These are phyloP conservation scores for Trichoderma pleuroti DNA, from an alignment of 2,329 filamentous ascomycete genomes.

Conservation along the genomic window DNA sequence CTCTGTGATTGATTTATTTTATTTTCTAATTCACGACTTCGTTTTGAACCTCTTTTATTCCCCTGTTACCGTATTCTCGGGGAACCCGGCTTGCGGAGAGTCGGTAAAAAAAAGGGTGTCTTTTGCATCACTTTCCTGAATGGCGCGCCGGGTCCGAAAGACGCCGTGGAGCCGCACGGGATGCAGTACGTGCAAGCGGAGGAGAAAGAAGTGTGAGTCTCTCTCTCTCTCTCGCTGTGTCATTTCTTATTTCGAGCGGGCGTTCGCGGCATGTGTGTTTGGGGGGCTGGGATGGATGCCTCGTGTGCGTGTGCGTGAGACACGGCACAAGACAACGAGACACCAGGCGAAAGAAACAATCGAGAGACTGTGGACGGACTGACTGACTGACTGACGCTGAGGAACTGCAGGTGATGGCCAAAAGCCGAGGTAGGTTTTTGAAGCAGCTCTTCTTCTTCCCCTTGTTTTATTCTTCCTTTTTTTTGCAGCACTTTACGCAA, in stretches of 20 bases:
- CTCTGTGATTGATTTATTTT: not conserved
- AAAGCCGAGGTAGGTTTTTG: conserved; percentile 12
- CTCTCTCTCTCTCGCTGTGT: not conserved
- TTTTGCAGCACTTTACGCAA: not conserved
- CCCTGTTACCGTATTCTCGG: not conserved
- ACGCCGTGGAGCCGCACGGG: conserved; percentile 18
- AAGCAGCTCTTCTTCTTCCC: not conserved
- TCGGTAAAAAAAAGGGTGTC: not conserved
- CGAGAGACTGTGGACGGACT: not conserved
- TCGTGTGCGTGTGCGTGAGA: not conserved
- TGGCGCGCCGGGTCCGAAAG: conserved; percentile 15
- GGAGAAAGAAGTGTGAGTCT: conserved; percentile 16
- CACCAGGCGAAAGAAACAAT: not conserved
- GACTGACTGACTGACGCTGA: conserved; percentile 1
- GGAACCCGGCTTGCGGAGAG: not conserved
- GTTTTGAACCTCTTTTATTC: not conserved
- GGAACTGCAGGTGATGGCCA: conserved; percentile 11
- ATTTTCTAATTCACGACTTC: not conserved
- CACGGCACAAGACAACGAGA: not conserved
- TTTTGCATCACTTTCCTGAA: not conserved
- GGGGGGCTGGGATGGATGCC: not conserved
- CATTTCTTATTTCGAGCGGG: not conserved
- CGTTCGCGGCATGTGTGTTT: not conserved
- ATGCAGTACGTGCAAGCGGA: conserved; percentile 14
- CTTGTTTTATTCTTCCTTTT: not conserved